Percentiles rank a stretch among this genome's conserved stretches.
phyloP scores from a whole-genome alignment of 768 basidiomycete genomes.

The Boletus rex-veris region DNA sequence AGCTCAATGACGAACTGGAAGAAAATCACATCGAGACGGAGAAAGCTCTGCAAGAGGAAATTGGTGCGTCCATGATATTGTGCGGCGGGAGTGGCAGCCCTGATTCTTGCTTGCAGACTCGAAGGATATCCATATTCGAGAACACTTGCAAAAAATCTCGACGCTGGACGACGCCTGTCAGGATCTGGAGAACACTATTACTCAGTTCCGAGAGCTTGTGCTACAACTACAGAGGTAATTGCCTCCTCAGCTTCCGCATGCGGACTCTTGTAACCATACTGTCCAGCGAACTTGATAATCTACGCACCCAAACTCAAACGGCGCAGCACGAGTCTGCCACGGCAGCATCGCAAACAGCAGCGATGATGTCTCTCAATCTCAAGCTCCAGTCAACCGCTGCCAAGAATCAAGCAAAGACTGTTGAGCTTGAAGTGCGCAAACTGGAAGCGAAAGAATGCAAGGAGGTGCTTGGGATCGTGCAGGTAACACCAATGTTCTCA shows the following conservation, averaged over 20 bases:
- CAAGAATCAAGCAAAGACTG: slow-evolving; percentile 85
- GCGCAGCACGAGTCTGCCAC: slow-evolving; percentile 80
- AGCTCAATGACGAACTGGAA: slow-evolving; percentile 95
- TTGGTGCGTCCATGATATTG: slow-evolving; percentile 51
- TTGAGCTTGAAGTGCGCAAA: slow-evolving; percentile 85
- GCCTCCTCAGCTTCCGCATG: not conserved
- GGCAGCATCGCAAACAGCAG: slow-evolving; percentile 84
- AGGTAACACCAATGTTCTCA: slow-evolving; percentile 42
- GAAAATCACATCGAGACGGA: slow-evolving; percentile 95
- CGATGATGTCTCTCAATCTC: slow-evolving; percentile 91
- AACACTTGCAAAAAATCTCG: slow-evolving; percentile 61
- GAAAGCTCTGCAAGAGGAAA: slow-evolving; percentile 83
- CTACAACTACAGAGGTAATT: slow-evolving; percentile 72
- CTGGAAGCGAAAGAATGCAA: slow-evolving; percentile 80
- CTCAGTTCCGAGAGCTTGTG: slow-evolving; percentile 92
- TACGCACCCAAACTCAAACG: slow-evolving; percentile 82
- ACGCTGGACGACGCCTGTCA: slow-evolving; percentile 72
- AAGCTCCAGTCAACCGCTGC: slow-evolving; percentile 88
- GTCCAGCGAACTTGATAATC: slow-evolving; percentile 76
- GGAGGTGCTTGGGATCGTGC: slow-evolving; percentile 79
- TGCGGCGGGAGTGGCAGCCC: not conserved
- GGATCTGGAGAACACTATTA: slow-evolving; percentile 85
- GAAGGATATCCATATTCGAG: slow-evolving; percentile 68
- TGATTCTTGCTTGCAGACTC: slow-evolving; percentile 43
- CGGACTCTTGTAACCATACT: slow-evolving; percentile 8